phyloP scores from a whole-genome alignment of 768 basidiomycete genomes.

The Agrocybe praecox region DNA sequence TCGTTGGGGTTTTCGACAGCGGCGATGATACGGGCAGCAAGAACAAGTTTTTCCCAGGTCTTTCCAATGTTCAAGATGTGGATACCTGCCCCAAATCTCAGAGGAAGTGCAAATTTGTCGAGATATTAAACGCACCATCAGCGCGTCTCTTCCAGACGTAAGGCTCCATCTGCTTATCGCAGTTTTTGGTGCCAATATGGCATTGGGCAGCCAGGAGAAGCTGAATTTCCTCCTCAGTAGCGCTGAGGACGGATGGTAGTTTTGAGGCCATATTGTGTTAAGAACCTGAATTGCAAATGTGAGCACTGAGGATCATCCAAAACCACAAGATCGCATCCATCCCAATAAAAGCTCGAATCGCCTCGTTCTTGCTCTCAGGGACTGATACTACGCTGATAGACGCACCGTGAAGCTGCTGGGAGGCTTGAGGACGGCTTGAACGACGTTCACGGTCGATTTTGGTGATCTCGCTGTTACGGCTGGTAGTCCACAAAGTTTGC shows the following conservation, averaged over 20 bases:
- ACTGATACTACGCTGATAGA: constrained; percentile 20
- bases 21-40: constrained; percentile 97
- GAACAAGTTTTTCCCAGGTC: constrained; percentile 99
- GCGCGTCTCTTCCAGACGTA: constrained; percentile 97
- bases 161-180: constrained; percentile 98
- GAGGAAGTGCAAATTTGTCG: constrained; percentile 8
- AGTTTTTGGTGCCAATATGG: constrained; percentile 98
- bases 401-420: constrained; percentile 47
- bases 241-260: constrained; percentile 90
- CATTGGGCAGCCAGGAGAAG: constrained; percentile 93
- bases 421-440: constrained; percentile 42
- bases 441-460: constrained; percentile 48
- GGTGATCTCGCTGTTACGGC: constrained; percentile 36
- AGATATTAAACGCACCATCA: constrained; percentile 70
- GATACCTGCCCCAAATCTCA: constrained; percentile 62
- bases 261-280: constrained; percentile 72
- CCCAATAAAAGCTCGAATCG: constrained; percentile 33
- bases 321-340: constrained; percentile 39
- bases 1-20: constrained; percentile 98
- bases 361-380: constrained; percentile 31
- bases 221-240: constrained; percentile 97
- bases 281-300: constrained; percentile 30
- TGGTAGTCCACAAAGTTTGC: constrained; percentile 32
- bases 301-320: constrained; percentile 39
- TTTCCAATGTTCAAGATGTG: constrained; percentile 98